Evolutionary conservation across 2,329 filamentous ascomycete genomes (phyloP).

Genomic region (Byssothecium circinans): DNA sequence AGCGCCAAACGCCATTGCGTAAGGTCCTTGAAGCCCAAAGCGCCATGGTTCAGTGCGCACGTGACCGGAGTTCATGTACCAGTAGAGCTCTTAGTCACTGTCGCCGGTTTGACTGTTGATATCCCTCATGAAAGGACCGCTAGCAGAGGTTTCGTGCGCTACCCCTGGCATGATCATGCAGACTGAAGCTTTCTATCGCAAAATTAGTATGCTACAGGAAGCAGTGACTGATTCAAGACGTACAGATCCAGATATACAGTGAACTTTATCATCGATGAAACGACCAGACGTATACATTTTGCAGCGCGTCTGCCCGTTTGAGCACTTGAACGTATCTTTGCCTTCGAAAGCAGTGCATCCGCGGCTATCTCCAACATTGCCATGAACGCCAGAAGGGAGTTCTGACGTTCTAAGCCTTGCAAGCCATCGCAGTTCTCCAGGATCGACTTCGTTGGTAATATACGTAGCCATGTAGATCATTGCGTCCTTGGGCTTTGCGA

Average conservation of each 20-base stretch:
- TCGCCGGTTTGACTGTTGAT: slow-evolving; percentile 25
- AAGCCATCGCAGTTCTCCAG: slow-evolving; percentile 25
- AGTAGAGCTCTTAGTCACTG: slow-evolving; percentile 26
- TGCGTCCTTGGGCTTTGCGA: slow-evolving; percentile 24
- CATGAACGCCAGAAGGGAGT: slow-evolving; percentile 23
- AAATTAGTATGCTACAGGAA: neutral
- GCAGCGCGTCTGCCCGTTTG: slow-evolving; percentile 20
- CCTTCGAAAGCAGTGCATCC: slow-evolving; percentile 26
- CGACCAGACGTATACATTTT: slow-evolving; percentile 29
- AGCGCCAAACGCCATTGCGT: slow-evolving; percentile 24
- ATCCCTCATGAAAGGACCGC: slow-evolving; percentile 29
- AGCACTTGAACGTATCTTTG: slow-evolving; percentile 27
- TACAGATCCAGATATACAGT: slow-evolving; percentile 26
- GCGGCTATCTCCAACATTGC: slow-evolving; percentile 20
- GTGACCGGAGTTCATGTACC: slow-evolving; percentile 30
- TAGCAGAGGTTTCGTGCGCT: slow-evolving; percentile 24
- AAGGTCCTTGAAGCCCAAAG: slow-evolving; percentile 24
- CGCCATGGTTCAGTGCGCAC: slow-evolving; percentile 27
- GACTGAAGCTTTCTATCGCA: slow-evolving; percentile 16
- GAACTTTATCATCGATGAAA: slow-evolving; percentile 27
- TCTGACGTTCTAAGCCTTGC: slow-evolving; percentile 11
- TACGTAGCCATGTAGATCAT: slow-evolving; percentile 28
- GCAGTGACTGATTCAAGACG: neutral
- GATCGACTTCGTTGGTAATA: slow-evolving; percentile 22
- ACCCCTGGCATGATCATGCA: slow-evolving; percentile 30